These are phyloP conservation scores for Suillus ampliporus DNA, from an alignment of 768 basidiomycete species.

Conservation along the genomic window DNA sequence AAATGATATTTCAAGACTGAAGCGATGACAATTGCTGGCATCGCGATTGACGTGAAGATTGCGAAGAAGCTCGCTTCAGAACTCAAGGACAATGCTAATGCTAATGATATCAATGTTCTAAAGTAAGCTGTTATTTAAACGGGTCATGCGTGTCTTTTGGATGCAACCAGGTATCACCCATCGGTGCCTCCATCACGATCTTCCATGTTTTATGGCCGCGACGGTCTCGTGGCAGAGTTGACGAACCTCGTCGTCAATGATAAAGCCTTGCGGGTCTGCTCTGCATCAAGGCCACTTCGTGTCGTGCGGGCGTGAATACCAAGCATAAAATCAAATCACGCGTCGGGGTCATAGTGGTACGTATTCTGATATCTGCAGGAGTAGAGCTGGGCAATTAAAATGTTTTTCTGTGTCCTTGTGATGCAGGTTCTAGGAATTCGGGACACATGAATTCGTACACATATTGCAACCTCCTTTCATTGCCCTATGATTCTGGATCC, in stretches of 20 bases:
- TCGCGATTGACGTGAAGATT: neutral
- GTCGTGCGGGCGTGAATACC: no score
- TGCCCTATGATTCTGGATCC: no score
- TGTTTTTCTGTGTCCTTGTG: no score
- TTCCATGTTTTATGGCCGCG: constrained; percentile 1
- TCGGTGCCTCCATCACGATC: neutral
- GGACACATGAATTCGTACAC: no score
- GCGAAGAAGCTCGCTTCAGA: neutral
- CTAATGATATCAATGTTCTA: neutral
- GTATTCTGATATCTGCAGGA: no score
- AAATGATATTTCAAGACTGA: neutral
- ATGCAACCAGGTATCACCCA: neutral
- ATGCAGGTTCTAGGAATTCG: no score
- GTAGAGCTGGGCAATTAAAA: no score
- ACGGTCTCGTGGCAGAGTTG: constrained; percentile 1
- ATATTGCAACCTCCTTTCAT: no score
- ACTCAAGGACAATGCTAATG: neutral
- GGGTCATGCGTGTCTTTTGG: neutral
- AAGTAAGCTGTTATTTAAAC: neutral
- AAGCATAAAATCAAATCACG: no score
- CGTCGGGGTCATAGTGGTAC: no score
- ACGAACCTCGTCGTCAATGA: neutral
- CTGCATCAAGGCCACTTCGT: no score
- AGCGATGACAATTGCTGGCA: neutral
- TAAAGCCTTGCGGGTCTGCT: no score